Conservation (phyloP, 2,329 filamentous ascomycete species). For the Aureobasidium sp. region DNA sequence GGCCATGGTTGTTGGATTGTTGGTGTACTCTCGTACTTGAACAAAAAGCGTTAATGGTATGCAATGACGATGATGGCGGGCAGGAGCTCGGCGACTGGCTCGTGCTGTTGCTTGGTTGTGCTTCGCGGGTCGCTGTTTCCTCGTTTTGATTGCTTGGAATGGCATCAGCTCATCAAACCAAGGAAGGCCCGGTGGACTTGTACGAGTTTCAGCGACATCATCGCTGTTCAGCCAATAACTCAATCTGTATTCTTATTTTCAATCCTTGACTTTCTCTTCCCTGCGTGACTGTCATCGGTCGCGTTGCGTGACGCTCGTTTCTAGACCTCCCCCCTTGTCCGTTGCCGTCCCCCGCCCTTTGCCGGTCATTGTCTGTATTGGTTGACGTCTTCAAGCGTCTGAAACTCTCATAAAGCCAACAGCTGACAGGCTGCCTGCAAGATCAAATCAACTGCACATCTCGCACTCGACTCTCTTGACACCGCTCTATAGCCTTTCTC, state of each 20-base stretch:
- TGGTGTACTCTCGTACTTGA: neutral
- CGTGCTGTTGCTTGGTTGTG: constrained; percentile 3
- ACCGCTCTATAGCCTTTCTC: neutral
- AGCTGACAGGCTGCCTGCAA: neutral
- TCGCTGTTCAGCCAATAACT: neutral
- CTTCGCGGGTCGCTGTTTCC: neutral
- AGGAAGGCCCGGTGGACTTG: neutral
- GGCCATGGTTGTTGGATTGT: constrained; percentile 32
- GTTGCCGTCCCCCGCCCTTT: neutral
- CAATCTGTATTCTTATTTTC: neutral
- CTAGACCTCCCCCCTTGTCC: neutral
- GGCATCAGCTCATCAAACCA: constrained; percentile 6
- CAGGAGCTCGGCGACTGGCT: neutral
- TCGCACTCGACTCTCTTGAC: neutral
- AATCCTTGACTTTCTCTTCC: too few relatives aligned
- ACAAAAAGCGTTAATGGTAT: neutral
- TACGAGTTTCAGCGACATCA: constrained; percentile 10
- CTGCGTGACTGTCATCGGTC: too few relatives aligned
- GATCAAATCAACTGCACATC: neutral
- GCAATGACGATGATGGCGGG: constrained; percentile 1
- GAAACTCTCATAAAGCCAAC: neutral
- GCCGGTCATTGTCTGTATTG: neutral
- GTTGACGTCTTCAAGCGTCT: neutral
- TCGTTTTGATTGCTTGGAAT: neutral
- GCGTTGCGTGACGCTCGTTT: neutral